Evolutionary conservation across 805 yeast genomes (phyloP).

Genomic region (Yamadazyma ubonensis): DNA sequence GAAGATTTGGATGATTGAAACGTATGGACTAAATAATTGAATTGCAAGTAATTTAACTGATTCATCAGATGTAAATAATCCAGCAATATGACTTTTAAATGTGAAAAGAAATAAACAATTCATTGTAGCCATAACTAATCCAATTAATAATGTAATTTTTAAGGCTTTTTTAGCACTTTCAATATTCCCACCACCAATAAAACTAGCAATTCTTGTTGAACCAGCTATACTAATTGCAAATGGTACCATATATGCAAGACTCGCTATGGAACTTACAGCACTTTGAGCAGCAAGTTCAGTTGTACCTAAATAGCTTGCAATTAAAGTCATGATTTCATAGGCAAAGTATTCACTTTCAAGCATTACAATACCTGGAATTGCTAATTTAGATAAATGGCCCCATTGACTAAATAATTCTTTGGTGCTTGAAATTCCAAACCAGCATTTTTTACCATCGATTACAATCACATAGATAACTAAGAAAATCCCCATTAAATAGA

Average conservation of each 20-base stretch:
- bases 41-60: constrained; percentile 55
- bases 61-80: constrained; percentile 59
- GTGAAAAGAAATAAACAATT: constrained; percentile 49
- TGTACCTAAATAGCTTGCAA: constrained; percentile 50
- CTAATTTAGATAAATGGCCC: constrained; percentile 36
- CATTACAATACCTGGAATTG: constrained; percentile 47
- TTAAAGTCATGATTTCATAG: constrained; percentile 45
- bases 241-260: constrained; percentile 45
- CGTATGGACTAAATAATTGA: constrained; percentile 54
- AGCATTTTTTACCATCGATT: constrained; percentile 66
- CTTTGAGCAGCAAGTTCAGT: constrained; percentile 52
- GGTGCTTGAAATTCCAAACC: constrained; percentile 57
- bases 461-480: constrained; percentile 39
- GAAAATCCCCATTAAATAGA: constrained; percentile 40
- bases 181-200: constrained; percentile 44
- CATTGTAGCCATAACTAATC: constrained; percentile 26
- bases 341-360: constrained; percentile 46
- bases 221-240: constrained; percentile 47
- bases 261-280: constrained; percentile 48
- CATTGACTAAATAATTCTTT: constrained; percentile 34
- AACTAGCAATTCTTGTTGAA: constrained; percentile 45
- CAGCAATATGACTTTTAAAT: constrained; percentile 51
- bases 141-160: constrained; percentile 28
- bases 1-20: constrained; percentile 62
- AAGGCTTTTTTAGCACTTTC: constrained; percentile 38